Evolutionary conservation across 352 stramenopile species (phyloP).

Genomic region (Pythium aquatile): DNA sequence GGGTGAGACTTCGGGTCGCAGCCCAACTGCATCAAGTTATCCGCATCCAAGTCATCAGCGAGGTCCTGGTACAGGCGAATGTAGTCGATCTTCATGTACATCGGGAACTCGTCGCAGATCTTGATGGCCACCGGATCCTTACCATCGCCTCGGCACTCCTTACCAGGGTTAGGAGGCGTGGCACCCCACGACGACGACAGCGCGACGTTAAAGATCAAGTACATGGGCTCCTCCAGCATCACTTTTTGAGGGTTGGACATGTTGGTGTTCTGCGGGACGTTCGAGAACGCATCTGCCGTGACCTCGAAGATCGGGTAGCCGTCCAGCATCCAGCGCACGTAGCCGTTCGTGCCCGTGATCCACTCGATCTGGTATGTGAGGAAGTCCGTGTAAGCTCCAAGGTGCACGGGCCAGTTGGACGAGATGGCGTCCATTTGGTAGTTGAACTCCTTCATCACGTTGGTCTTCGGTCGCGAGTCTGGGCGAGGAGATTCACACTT

Average conservation of each 20-base stretch:
- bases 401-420: slow-evolving; percentile 64
- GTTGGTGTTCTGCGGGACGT: slow-evolving; percentile 45
- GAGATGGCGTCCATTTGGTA: slow-evolving; percentile 83
- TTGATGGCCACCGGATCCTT: slow-evolving; percentile 32
- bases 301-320: slow-evolving; percentile 61
- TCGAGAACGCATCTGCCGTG: slow-evolving; percentile 45
- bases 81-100: slow-evolving; percentile 46
- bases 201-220: slow-evolving; percentile 93
- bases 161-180: slow-evolving; percentile 47
- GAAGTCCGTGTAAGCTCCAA: slow-evolving; percentile 57
- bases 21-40: slow-evolving; percentile 41
- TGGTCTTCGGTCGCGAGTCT: slow-evolving; percentile 33
- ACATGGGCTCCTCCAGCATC: slow-evolving; percentile 90
- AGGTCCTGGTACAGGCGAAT: slow-evolving; percentile 32
- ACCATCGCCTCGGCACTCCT: slow-evolving; percentile 41
- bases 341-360: slow-evolving; percentile 61
- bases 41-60: slow-evolving; percentile 20
- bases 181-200: slow-evolving; percentile 87
- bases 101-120: slow-evolving; percentile 46
- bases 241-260: slow-evolving; percentile 57
- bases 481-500: slow-evolving; percentile 48
- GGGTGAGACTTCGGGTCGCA: slow-evolving; percentile 38
- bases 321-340: slow-evolving; percentile 71
- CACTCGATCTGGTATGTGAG: slow-evolving; percentile 72
- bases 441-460: slow-evolving; percentile 63